phyloP scores from a whole-genome alignment of 192 early-diverging fungal genomes.

The Gryganskiella cystojenkinii region DNA sequence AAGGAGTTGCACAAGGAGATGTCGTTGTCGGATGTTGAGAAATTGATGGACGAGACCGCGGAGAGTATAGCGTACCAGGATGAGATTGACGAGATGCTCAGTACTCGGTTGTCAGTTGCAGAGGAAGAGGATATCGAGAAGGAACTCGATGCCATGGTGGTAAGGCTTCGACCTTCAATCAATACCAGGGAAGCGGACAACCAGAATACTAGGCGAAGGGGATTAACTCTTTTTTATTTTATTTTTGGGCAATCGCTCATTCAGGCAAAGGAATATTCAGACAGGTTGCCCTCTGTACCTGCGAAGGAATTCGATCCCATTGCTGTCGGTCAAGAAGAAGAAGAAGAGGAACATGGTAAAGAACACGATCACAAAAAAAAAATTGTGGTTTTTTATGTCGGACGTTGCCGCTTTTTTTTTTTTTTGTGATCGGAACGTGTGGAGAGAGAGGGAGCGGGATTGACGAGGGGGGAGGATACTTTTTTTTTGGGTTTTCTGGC shows the following conservation, averaged over 20 bases:
- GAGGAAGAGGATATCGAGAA: conserved; percentile 88
- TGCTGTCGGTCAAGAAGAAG: background rate
- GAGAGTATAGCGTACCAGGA: conserved; percentile 97
- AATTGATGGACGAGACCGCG: conserved; percentile 95
- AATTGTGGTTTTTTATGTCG: no score
- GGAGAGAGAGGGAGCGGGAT: no score
- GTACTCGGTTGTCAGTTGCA: conserved; percentile 76
- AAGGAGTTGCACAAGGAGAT: conserved; percentile 87
- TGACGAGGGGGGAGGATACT: no score
- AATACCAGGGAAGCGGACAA: no score
- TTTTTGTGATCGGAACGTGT: no score
- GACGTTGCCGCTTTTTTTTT: no score
- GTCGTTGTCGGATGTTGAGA: conserved; percentile 91
- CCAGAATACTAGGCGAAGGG: background rate
- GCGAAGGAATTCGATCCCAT: background rate
- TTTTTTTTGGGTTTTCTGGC: no score
- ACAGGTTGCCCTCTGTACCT: conserved; percentile 15
- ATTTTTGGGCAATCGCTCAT: background rate
- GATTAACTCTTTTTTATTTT: background rate
- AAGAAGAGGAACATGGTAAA: conserved; percentile 15
- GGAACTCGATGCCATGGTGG: conserved; percentile 74
- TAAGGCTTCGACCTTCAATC: conserved; percentile 3
- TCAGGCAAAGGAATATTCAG: conserved; percentile 14
- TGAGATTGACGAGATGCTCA: conserved; percentile 86
- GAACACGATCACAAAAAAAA: no score